A percentile compares a stretch with the other conserved stretches of the same genome.
These are phyloP conservation scores for Talaromyces sp. DNA, from an alignment of 2,329 filamentous ascomycete genomes.

Conservation along the genomic window DNA sequence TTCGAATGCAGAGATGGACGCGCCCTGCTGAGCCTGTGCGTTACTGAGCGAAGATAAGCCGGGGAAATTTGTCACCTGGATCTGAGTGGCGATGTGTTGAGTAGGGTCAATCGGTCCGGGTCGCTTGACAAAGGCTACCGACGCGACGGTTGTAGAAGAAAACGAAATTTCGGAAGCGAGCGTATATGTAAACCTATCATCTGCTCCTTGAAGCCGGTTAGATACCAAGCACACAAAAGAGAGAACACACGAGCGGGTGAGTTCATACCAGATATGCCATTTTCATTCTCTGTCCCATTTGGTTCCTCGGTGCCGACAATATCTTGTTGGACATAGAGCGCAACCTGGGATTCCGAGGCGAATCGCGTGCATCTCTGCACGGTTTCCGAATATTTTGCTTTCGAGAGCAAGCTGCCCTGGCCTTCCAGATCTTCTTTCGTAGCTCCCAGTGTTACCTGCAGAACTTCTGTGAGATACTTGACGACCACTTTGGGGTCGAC, in stretches of 20 bases:
- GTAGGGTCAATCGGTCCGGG: conserved; percentile 80
- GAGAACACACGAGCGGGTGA: background rate
- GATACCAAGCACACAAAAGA: background rate
- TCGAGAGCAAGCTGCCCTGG: conserved; percentile 75
- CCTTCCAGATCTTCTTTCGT: conserved; percentile 72
- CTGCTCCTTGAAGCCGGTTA: conserved; percentile 18
- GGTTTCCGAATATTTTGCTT: conserved; percentile 68
- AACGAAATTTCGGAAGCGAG: conserved; percentile 73
- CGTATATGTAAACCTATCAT: conserved; percentile 62
- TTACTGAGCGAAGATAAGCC: conserved; percentile 68
- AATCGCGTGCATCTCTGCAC: conserved; percentile 83
- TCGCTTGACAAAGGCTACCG: conserved; percentile 84
- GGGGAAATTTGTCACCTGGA: conserved; percentile 89
- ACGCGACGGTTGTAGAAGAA: conserved; percentile 74
- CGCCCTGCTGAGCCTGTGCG: conserved; percentile 63
- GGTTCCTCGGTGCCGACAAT: conserved; percentile 50
- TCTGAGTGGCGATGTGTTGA: conserved; percentile 76
- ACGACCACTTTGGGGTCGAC: conserved; percentile 65
- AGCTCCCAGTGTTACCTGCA: conserved; percentile 69
- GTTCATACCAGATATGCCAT: conserved; percentile 29
- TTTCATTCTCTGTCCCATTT: conserved; percentile 30
- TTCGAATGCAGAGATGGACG: conserved; percentile 78
- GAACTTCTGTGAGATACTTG: conserved; percentile 65
- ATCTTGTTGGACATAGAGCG: conserved; percentile 85
- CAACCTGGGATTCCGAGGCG: conserved; percentile 78